Evolutionary conservation across 805 yeast genomes (phyloP).

Genomic region (Yarrowia bubula): DNA sequence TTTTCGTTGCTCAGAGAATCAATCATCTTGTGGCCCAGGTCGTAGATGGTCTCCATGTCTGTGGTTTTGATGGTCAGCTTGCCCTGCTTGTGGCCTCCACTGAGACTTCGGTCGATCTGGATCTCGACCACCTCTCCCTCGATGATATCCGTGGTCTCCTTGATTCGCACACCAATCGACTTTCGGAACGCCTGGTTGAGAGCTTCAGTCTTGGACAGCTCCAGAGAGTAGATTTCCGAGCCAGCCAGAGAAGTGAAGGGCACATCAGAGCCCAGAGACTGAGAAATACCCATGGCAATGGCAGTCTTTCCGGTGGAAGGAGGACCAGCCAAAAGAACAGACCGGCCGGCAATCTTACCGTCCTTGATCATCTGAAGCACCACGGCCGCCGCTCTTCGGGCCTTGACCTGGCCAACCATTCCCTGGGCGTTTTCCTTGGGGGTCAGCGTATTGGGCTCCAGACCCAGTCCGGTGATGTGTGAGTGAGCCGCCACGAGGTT

Average conservation of each 20-base stretch:
- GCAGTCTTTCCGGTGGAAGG: constrained; percentile 99
- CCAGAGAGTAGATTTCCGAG: constrained; percentile 87
- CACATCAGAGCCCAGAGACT: constrained; percentile 60
- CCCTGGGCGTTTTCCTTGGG: constrained; percentile 86
- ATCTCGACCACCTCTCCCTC: constrained; percentile 99
- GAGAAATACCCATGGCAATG: constrained; percentile 80
- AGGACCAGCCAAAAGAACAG: constrained; percentile 94
- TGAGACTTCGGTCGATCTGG: constrained; percentile 86
- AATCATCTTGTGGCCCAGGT: constrained; percentile 89
- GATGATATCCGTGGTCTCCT: constrained; percentile 94
- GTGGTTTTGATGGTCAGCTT: constrained; percentile 95
- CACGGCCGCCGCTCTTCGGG: constrained; percentile 94
- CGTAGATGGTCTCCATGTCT: constrained; percentile 98
- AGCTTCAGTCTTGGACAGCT: constrained; percentile 92
- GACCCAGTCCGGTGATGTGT: constrained; percentile 94
- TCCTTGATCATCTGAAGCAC: constrained; percentile 89
- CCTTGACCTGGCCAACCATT: constrained; percentile 95
- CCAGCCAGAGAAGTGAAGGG: constrained; percentile 97
- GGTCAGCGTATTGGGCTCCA: constrained; percentile 75
- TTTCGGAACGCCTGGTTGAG: constrained; percentile 94
- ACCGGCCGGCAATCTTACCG: constrained; percentile 95
- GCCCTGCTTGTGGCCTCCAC: constrained; percentile 98
- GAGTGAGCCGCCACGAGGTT: constrained; percentile 96
- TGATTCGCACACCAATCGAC: constrained; percentile 91
- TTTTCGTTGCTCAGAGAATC: constrained; percentile 92